Evolutionary conservation across 2,329 filamentous ascomycete genomes (phyloP).

Genomic region (Aurifilum marmelostoma): DNA sequence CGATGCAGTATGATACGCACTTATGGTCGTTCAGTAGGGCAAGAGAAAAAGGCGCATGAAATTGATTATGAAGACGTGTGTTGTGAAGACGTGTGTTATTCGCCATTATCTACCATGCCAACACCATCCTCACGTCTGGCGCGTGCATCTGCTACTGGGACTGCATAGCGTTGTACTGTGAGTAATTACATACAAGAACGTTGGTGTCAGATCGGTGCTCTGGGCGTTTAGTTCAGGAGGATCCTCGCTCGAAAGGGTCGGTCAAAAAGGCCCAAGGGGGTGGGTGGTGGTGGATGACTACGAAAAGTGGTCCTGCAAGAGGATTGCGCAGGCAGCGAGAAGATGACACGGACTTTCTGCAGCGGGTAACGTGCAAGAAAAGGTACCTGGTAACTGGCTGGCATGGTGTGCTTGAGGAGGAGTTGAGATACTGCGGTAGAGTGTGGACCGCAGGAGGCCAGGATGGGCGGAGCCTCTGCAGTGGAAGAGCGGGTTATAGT

Average conservation of each 20-base stretch:
- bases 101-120: not conserved
- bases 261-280: not conserved
- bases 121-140: not conserved
- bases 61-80: not conserved
- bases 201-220: not conserved
- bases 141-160: not conserved
- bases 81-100: too few relatives aligned
- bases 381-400: not conserved
- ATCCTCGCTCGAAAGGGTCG: not conserved
- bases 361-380: not conserved
- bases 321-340: not conserved
- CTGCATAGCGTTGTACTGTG: too few relatives aligned
- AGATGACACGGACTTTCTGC: not conserved
- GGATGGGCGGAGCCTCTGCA: slow-evolving; percentile 5
- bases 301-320: slow-evolving; percentile 3
- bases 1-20: too few relatives aligned
- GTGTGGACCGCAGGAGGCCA: slow-evolving; percentile 8
- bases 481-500: slow-evolving; percentile 4
- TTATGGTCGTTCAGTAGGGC: too few relatives aligned
- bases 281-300: not conserved
- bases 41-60: not conserved
- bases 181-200: too few relatives aligned
- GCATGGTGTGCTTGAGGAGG: not conserved
- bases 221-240: not conserved
- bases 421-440: slow-evolving; percentile 1